Evolutionary conservation across 805 yeast genomes (phyloP).

Genomic region (Saturnispora hagleri): DNA sequence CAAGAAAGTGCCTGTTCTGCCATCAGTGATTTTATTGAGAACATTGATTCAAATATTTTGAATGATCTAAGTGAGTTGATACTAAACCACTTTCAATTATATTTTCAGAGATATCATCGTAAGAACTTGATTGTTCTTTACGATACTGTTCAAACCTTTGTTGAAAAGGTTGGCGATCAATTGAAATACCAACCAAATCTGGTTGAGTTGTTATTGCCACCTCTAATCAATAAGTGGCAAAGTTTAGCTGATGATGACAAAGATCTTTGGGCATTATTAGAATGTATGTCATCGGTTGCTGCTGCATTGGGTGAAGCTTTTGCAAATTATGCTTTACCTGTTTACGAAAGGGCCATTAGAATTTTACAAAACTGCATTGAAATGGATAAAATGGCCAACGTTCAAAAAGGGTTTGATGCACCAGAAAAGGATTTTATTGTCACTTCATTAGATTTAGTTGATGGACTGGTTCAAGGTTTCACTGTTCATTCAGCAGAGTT

Average conservation of each 20-base stretch:
- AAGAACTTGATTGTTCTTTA: conserved; percentile 74
- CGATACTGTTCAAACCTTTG: conserved; percentile 85
- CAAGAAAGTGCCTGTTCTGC: conserved; percentile 92
- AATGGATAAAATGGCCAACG: conserved; percentile 50
- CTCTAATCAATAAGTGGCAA: conserved; percentile 77
- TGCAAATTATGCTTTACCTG: conserved; percentile 83
- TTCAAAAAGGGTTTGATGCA: conserved; percentile 57
- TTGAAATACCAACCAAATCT: conserved; percentile 45
- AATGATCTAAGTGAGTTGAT: conserved; percentile 57
- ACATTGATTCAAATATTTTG: conserved; percentile 53
- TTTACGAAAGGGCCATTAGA: conserved; percentile 66
- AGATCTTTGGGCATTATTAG: conserved; percentile 85
- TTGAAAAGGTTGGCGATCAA: conserved; percentile 60
- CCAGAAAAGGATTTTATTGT: conserved; percentile 90
- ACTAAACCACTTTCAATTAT: conserved; percentile 58
- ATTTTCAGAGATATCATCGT: conserved; percentile 72
- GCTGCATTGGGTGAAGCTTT: conserved; percentile 77
- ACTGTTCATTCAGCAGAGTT: conserved; percentile 52
- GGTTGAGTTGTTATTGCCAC: conserved; percentile 63
- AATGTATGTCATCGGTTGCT: conserved; percentile 87
- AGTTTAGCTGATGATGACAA: conserved; percentile 63
- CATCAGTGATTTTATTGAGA: conserved; percentile 74
- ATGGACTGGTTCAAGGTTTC: conserved; percentile 88
- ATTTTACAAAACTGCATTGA: conserved; percentile 64
- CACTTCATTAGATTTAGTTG: conserved; percentile 81